Evolutionary conservation across 2,329 filamentous ascomycete species (phyloP), one percentile per base, ranked within the genome.

Genomic region (Diaporthe amygdali): DNA sequence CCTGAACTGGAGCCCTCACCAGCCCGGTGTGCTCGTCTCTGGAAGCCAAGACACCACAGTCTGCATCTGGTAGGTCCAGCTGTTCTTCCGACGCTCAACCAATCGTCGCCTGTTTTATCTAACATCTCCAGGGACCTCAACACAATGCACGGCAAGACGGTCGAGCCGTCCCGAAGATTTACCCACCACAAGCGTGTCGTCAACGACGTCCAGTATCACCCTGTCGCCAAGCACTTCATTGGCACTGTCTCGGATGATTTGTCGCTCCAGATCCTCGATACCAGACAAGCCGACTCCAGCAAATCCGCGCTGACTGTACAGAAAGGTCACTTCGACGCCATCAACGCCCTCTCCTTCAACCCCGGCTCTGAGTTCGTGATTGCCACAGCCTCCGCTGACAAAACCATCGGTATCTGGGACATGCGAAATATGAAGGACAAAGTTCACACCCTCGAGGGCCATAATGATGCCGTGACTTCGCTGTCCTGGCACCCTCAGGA

Each of bases 121-220:
- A 15, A 37, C 22, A 2, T 56, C 14, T 46, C 15, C 30, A 73
- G 71, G 71, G 71, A 73, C 44, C 66, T 71, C 27, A 73, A 73
- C 34, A 73, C 71, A 10, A 66, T 71, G 64, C 88, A 89, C 72
- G 92, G 91, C 81, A 93, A 90, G 78, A 88, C 87, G 37, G 85
- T 98, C 66, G 90, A 90, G 76, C 92, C 95, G 15, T 85, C 88
- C 6, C 89, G 92, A 59, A 92, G 90, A 47, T 98, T 96, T 82
- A 96, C 91, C 0, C 94, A 98, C 75, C 97, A 99, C 81, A 91
- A 88, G 25, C 92, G 96, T 32, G 93, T 96, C 68, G 96, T 99
- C 79, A 99, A 99, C 81, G 96, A 99, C 78, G 95, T 99, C 39
- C 95, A 98, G 82, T 94, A 97, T 79, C 96, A 98, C 77, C 95